Evolutionary conservation across 257 asterid species (phyloP).

Genomic region (Solanum pinnatisectum): DNA sequence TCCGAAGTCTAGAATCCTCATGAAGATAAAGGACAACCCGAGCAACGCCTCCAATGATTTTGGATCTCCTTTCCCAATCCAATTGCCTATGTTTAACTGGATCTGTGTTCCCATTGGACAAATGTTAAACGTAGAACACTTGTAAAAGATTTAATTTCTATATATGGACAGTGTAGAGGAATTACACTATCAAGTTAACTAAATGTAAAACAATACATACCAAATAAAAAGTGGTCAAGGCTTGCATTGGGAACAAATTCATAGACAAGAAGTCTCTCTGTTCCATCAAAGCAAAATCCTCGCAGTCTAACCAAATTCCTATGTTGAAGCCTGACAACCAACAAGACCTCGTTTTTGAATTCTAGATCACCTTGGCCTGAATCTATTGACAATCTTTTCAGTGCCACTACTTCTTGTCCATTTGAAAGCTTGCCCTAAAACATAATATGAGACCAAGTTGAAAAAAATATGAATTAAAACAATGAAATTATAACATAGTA

Average conservation of each 20-base stretch:
- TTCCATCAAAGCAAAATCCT: not conserved
- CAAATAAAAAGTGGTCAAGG: constrained; percentile 16
- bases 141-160: too few species aligned
- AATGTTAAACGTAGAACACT: too few species aligned
- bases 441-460: not conserved
- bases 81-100: too few species aligned
- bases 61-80: too few species aligned
- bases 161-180: not conserved
- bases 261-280: not conserved
- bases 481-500: not conserved
- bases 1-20: not conserved
- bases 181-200: not conserved
- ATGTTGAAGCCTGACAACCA: not conserved
- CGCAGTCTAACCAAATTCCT: not conserved
- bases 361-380: not conserved
- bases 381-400: not conserved
- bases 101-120: too few species aligned
- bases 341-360: not conserved
- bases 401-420: not conserved
- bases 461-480: not conserved
- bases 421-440: not conserved
- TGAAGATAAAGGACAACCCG: not conserved
- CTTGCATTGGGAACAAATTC: constrained; percentile 19
- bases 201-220: not conserved
- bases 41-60: not conserved